Conservation (phyloP, 202 grass and related monocot species). For the Zoysia matrella region DNA sequence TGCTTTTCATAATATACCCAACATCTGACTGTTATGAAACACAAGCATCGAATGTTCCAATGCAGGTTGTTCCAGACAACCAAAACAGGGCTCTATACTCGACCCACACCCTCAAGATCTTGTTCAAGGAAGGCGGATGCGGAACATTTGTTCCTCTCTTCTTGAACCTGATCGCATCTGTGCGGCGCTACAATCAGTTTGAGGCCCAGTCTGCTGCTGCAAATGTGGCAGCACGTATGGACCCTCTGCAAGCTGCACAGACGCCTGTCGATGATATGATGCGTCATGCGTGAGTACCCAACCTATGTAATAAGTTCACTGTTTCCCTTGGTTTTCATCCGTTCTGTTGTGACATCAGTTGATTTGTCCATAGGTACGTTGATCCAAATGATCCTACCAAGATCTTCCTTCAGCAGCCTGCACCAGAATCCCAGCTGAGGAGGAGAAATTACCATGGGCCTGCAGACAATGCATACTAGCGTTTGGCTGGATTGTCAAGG, state of each 20-base stretch:
- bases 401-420: slow-evolving; percentile 96
- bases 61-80: slow-evolving; percentile 75
- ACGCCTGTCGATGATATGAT: slow-evolving; percentile 95
- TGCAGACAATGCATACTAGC: slow-evolving; percentile 38
- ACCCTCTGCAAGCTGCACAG: slow-evolving; percentile 83
- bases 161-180: slow-evolving; percentile 76
- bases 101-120: slow-evolving; percentile 91
- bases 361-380: slow-evolving; percentile 66
- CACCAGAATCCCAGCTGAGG: slow-evolving; percentile 86
- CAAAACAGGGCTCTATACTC: slow-evolving; percentile 82
- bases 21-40: background rate
- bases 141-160: slow-evolving; percentile 97
- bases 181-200: slow-evolving; percentile 83
- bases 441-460: slow-evolving; percentile 81
- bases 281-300: slow-evolving; percentile 70
- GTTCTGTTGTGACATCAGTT: background rate
- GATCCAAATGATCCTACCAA: slow-evolving; percentile 96
- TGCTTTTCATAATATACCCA: background rate
- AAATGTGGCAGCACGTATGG: slow-evolving; percentile 45
- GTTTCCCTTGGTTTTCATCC: background rate
- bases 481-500: background rate
- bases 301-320: background rate
- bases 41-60: background rate
- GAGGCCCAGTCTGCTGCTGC: slow-evolving; percentile 50
- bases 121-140: slow-evolving; percentile 97